These are phyloP conservation scores for Madurella fahalii DNA, from an alignment of 2,329 filamentous ascomycete genomes.

Conservation along the genomic window DNA sequence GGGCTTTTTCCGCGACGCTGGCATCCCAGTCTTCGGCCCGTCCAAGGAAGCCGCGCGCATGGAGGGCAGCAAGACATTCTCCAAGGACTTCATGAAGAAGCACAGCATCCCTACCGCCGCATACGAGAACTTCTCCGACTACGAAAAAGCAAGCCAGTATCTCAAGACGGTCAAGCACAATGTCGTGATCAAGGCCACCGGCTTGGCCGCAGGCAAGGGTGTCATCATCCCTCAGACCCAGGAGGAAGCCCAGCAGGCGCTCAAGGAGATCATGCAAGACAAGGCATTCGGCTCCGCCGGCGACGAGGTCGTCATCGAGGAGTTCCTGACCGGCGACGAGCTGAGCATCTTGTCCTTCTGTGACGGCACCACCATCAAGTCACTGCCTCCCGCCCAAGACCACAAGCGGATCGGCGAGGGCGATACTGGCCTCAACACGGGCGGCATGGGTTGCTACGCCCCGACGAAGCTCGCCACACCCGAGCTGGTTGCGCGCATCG, in stretches of 20 bases:
- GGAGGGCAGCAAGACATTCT: conserved; percentile 96
- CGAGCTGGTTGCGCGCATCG: conserved; percentile 71
- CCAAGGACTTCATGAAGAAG: conserved; percentile 95
- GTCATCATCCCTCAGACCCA: conserved; percentile 83
- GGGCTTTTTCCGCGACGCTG: conserved; percentile 69
- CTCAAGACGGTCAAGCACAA: conserved; percentile 66
- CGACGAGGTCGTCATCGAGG: conserved; percentile 90
- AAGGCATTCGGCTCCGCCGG: conserved; percentile 83
- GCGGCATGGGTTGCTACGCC: conserved; percentile 96
- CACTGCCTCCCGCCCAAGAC: conserved; percentile 87
- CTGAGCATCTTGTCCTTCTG: conserved; percentile 87
- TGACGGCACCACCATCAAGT: conserved; percentile 80
- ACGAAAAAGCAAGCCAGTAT: conserved; percentile 68
- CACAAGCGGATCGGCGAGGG: conserved; percentile 94
- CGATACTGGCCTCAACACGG: conserved; percentile 88
- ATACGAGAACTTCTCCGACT: conserved; percentile 84
- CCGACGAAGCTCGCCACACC: conserved; percentile 77
- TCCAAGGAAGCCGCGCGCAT: conserved; percentile 78
- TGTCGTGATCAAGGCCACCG: conserved; percentile 90
- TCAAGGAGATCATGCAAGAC: conserved; percentile 87
- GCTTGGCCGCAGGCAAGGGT: conserved; percentile 90
- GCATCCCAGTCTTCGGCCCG: conserved; percentile 82
- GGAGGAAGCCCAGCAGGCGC: conserved; percentile 74
- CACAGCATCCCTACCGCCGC: conserved; percentile 85
- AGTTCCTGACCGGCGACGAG: conserved; percentile 88